These are phyloP conservation scores for Aspergillus aculeatinus DNA, from an alignment of 2,329 filamentous ascomycete genomes.

Conservation along the genomic window DNA sequence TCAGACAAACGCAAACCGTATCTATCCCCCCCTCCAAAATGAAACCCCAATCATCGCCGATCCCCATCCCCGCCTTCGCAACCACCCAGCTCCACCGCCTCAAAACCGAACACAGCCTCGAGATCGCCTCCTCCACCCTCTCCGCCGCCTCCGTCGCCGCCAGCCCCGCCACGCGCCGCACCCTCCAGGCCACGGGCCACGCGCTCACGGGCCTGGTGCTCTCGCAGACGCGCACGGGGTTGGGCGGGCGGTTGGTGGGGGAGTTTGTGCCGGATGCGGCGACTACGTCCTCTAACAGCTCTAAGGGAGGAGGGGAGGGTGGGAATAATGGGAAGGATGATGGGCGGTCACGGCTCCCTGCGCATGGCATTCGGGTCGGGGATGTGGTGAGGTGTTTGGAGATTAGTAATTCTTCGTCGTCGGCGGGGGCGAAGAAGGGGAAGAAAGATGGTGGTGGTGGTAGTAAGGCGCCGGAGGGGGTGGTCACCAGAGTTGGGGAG, in stretches of 20 bases:
- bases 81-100: conserved; percentile 44
- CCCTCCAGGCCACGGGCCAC: conserved; percentile 43
- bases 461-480: conserved; percentile 43
- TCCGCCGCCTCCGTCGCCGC: conserved; percentile 41
- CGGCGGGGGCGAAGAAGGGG: conserved; percentile 23
- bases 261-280: conserved; percentile 75
- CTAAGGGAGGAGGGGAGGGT: conserved; percentile 29
- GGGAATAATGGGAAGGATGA: conserved; percentile 33
- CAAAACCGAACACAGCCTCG: conserved; percentile 45
- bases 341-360: conserved; percentile 41
- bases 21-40: neutral
- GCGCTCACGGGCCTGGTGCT: conserved; percentile 58
- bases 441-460: conserved; percentile 30
- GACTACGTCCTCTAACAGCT: conserved; percentile 49
- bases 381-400: conserved; percentile 50
- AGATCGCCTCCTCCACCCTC: conserved; percentile 45
- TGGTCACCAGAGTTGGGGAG: conserved; percentile 47
- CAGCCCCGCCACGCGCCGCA: conserved; percentile 44
- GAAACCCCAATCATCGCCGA: conserved; percentile 13
- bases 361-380: conserved; percentile 49
- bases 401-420: conserved; percentile 16
- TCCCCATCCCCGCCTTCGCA: conserved; percentile 44
- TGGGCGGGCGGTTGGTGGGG: conserved; percentile 86
- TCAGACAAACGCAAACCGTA: neutral
- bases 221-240: conserved; percentile 75